Conservation (phyloP, 345 rosid species). For the Cardamine chenopodiifolia region DNA sequence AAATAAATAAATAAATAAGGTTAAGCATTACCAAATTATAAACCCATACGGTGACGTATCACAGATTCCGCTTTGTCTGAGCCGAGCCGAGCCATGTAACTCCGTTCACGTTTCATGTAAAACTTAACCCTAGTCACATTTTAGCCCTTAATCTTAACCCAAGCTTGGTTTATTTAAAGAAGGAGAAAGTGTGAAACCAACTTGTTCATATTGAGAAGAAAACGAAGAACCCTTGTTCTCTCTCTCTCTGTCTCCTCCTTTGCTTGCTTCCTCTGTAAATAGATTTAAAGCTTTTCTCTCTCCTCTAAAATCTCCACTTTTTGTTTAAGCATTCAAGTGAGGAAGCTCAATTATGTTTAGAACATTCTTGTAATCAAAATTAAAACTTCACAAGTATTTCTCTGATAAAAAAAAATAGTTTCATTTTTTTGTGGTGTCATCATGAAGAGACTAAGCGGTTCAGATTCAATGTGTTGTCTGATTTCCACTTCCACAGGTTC, state of each 20-base stretch:
- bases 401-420: neutral
- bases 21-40: neutral
- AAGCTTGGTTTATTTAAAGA: constrained; percentile 74
- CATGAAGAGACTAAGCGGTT: constrained; percentile 90
- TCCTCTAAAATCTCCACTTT: neutral
- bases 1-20: neutral
- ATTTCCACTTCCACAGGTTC: constrained; percentile 75
- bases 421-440: constrained; percentile 20
- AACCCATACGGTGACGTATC: constrained; percentile 20
- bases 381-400: neutral
- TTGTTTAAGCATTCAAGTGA: constrained; percentile 47
- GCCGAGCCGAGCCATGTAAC: constrained; percentile 22
- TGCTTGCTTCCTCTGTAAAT: neutral
- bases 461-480: constrained; percentile 86
- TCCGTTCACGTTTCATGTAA: neutral
- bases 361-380: constrained; percentile 29
- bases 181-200: constrained; percentile 46
- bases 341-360: constrained; percentile 41
- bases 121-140: constrained; percentile 71
- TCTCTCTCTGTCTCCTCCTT: neutral
- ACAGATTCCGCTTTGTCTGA: constrained; percentile 7
- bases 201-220: constrained; percentile 46
- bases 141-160: constrained; percentile 54
- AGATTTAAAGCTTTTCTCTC: constrained; percentile 17
- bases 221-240: constrained; percentile 27